Conservation (phyloP, 495 filamentous ascomycete genomes). For the Hypoxylon intermedium region DNA sequence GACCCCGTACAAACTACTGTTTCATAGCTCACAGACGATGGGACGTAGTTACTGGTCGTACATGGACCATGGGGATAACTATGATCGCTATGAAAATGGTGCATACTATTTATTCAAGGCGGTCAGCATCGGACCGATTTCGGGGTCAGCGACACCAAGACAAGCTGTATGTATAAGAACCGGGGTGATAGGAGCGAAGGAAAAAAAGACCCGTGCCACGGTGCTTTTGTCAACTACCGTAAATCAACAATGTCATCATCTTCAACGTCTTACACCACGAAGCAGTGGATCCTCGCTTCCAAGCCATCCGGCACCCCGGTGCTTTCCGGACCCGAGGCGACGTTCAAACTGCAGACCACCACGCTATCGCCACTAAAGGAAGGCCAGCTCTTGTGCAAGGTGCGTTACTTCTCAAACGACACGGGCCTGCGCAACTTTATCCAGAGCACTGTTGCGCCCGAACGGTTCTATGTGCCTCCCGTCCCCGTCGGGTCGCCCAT, state of each 20-base stretch:
- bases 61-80: too few species aligned
- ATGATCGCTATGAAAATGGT: too few species aligned
- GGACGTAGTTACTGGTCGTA: too few species aligned
- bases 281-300: constrained; percentile 49
- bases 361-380: constrained; percentile 49
- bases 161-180: too few species aligned
- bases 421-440: constrained; percentile 72
- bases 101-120: too few species aligned
- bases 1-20: too few species aligned
- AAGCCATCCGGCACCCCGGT: constrained; percentile 44
- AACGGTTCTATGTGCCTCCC: constrained; percentile 63
- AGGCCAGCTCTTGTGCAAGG: constrained; percentile 46
- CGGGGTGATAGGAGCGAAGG: too few species aligned
- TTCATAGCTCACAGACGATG: too few species aligned
- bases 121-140: too few species aligned
- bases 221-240: too few species aligned
- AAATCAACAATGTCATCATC: constrained; percentile 26
- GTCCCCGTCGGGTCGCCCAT: constrained; percentile 62
- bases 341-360: constrained; percentile 54
- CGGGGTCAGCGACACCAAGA: too few species aligned
- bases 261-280: constrained; percentile 24
- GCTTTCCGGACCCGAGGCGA: constrained; percentile 42
- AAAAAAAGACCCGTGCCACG: too few species aligned
- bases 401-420: constrained; percentile 68
- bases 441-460: constrained; percentile 48